Evolutionary conservation across 192 early-diverging fungal species (phyloP).

Genomic region (Backusella tuberculispora): DNA sequence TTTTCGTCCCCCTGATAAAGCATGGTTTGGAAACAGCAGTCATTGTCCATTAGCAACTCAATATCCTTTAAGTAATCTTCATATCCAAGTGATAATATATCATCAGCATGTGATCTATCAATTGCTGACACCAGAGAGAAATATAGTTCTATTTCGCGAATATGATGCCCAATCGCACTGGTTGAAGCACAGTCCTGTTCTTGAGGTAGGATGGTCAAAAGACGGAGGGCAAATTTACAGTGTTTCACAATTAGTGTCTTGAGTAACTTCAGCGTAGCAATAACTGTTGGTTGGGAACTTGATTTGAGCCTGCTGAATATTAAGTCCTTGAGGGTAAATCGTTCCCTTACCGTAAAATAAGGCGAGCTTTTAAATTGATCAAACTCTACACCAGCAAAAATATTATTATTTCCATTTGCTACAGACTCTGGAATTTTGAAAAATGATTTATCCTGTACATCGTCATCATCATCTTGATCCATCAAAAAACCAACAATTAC

Average conservation of each 20-base stretch:
- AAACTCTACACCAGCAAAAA: conserved; percentile 15
- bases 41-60: conserved; percentile 49
- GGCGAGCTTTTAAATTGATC: conserved; percentile 11
- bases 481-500: conserved; percentile 81
- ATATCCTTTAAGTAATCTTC: conserved; percentile 60
- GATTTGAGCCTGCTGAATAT: conserved; percentile 89
- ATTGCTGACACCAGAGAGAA: conserved; percentile 59
- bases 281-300: conserved; percentile 85
- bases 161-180: conserved; percentile 57
- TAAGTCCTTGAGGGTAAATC: conserved; percentile 81
- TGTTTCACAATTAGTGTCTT: conserved; percentile 76
- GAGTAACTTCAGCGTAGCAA: conserved; percentile 80
- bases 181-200: not conserved
- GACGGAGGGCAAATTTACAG: conserved; percentile 72
- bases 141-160: conserved; percentile 63
- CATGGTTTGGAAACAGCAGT: conserved; percentile 50
- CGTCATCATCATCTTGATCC: conserved; percentile 55
- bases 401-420: not conserved
- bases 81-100: conserved; percentile 53
- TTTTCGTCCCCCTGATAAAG: not conserved
- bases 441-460: not conserved
- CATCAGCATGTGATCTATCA: conserved; percentile 45
- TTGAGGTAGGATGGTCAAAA: conserved; percentile 74
- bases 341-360: conserved; percentile 24
- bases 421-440: not conserved